Evolutionary conservation across 805 yeast species (phyloP), one percentile per base, ranked within the genome.

Genomic region (Nakazawaea ernobii): DNA sequence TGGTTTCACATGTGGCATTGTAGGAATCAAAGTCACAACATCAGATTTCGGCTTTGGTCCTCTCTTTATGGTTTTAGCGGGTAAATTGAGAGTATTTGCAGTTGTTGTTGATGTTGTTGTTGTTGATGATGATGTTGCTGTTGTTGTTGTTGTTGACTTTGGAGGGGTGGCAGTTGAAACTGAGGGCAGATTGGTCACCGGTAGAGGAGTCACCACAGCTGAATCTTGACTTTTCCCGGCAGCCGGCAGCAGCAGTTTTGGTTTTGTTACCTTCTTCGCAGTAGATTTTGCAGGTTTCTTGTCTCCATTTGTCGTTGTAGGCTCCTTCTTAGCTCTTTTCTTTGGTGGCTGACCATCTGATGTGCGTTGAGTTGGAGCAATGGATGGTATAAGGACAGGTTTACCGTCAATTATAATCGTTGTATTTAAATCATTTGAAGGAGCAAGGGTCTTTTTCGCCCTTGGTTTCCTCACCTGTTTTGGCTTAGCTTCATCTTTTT

Each of bases 371-470:
- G 26, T 8, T 14, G 45, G 26, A 4, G 42, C 42, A 3, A 26
- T 10, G 13, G 39, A 26, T 8, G 47, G 44, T 27, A 42, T 38
- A 38, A 45, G 37, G 8, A 45, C 38, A 4, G 51, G 48, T 35
- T 45, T 45, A 17, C 49, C 51, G 28, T 49, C 45, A 7, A 42
- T 45, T 7, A 49, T 45, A 26, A 42, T 49, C 8, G 51, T 42
- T 5, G 42, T 49, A 15, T 32, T 45, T 26, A 42, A 32, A 28
- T 39, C 44, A 17, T 26, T 11, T 6, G 42, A 15, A 8, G 42
- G 8, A 26, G 44, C 15, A n/a, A n/a, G n/a, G 26, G 20, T 20
- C 32, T 41, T 49, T 43, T 37, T 51, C 2, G 42, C 47, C 33
- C 49, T 47, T 14, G 51, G 49, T 32, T 44, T 39, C 24, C 45